phyloP scores from a whole-genome alignment of 257 asterid species.

The Solanum lycopersicoides region DNA sequence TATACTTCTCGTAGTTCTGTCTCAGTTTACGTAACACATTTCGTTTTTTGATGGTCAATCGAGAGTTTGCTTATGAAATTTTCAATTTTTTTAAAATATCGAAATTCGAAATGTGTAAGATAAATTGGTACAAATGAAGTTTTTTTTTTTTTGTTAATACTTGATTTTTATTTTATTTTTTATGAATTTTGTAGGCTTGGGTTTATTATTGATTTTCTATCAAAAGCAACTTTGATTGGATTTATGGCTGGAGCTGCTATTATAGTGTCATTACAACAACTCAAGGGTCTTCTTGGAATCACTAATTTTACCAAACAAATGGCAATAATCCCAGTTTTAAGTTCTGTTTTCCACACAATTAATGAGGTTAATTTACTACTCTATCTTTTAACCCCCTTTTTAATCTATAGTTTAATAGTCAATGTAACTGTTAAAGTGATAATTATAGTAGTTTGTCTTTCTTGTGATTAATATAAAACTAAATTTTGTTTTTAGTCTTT shows the following conservation, averaged over 20 bases:
- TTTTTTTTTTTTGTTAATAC: background rate
- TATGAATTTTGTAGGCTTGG: conserved; percentile 49
- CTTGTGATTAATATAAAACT: background rate
- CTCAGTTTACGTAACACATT: fast-evolving
- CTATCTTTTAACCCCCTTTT: background rate
- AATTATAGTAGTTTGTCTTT: background rate
- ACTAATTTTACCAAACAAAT: conserved; percentile 55
- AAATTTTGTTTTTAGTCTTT: background rate
- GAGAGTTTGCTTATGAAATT: fast-evolving
- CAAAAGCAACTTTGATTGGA: conserved; percentile 80
- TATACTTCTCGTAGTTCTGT: fast-evolving
- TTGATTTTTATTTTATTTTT: background rate
- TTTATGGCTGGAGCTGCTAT: conserved; percentile 95
- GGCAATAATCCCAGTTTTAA: conserved; percentile 69
- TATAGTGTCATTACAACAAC: conserved; percentile 80
- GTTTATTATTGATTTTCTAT: conserved; percentile 70
- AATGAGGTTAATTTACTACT: conserved; percentile 29
- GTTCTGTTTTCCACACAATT: conserved; percentile 54
- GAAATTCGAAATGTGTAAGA: background rate
- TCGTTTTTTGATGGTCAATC: fast-evolving
- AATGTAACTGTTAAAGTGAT: background rate
- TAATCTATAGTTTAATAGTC: background rate
- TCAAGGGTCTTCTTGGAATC: conserved; percentile 70
- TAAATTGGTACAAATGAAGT: too few species aligned
- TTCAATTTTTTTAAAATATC: too few species aligned